A percentile compares a stretch with the other conserved stretches of the same genome.
Conservation (phyloP, 345 rosid species). For the Salix exigua region DNA sequence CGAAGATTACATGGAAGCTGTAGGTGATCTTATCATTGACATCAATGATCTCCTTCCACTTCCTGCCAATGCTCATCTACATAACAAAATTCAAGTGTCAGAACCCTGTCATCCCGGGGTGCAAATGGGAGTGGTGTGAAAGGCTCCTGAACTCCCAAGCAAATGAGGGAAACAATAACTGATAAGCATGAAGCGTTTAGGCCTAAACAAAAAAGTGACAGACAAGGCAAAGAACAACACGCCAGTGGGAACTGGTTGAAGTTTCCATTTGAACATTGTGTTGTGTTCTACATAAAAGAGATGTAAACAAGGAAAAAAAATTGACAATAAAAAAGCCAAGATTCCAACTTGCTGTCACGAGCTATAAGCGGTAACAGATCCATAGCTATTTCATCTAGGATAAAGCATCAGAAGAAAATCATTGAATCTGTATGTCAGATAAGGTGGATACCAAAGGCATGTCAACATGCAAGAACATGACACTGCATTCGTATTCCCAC, state of each 20-base stretch:
- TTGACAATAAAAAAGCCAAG: not conserved
- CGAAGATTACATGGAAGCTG: slow-evolving; percentile 65
- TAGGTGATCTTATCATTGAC: slow-evolving; percentile 67
- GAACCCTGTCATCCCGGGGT: no score
- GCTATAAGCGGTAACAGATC: not conserved
- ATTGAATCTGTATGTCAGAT: not conserved
- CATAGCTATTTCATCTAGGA: not conserved
- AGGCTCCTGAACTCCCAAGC: not conserved
- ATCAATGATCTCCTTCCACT: slow-evolving; percentile 90
- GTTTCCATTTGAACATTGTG: not conserved
- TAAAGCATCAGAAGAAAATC: not conserved
- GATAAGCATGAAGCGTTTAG: not conserved
- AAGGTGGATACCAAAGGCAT: not conserved
- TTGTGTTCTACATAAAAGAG: not conserved
- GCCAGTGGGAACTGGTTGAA: not conserved
- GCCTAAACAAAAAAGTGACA: not conserved
- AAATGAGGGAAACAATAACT: not conserved
- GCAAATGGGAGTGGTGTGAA: not conserved
- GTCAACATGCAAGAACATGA: not conserved
- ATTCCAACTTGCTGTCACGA: not conserved
- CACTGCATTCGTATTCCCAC: not conserved
- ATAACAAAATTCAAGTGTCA: not conserved
- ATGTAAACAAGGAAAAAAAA: not conserved
- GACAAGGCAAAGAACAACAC: not conserved
- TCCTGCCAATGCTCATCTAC: slow-evolving; percentile 85